These are phyloP conservation scores for Chimonanthus salicifolius DNA, from an alignment of 164 flowering plant genomes.

Conservation along the genomic window DNA sequence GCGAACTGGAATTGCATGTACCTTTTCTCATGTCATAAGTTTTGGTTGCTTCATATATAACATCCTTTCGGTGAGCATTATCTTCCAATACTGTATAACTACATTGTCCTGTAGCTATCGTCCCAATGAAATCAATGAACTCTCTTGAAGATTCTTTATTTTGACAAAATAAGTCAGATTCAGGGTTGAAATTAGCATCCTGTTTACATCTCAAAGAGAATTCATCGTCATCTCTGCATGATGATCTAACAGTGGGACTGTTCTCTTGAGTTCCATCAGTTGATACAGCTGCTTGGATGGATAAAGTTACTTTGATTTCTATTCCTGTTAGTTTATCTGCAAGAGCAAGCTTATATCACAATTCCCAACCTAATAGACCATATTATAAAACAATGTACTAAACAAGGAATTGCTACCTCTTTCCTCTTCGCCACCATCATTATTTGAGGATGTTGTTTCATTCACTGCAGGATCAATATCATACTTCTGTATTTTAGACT, in stretches of 20 bases:
- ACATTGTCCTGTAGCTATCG: slow-evolving; percentile 8
- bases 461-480: slow-evolving; percentile 1
- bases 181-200: slow-evolving; percentile 2
- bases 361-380: not conserved
- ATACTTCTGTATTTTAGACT: slow-evolving; percentile 9
- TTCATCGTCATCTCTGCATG: slow-evolving; percentile 10
- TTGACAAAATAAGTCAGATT: slow-evolving; percentile 6
- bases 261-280: slow-evolving; percentile 11
- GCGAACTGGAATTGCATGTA: slow-evolving; percentile 15
- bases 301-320: slow-evolving; percentile 15
- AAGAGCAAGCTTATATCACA: slow-evolving; percentile 1
- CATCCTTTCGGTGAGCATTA: slow-evolving; percentile 4
- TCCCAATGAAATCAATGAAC: slow-evolving; percentile 35
- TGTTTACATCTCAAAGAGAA: slow-evolving; percentile 7
- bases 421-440: slow-evolving; percentile 7
- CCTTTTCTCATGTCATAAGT: slow-evolving; percentile 2
- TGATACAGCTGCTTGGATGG: slow-evolving; percentile 13
- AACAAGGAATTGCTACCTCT: slow-evolving; percentile 16
- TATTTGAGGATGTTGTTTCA: slow-evolving; percentile 8
- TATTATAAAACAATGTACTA: not conserved
- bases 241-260: slow-evolving; percentile 7
- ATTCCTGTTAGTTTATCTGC: slow-evolving; percentile 17
- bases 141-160: slow-evolving; percentile 16
- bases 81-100: slow-evolving; percentile 5
- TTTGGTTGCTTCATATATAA: slow-evolving; percentile 4